phyloP scores from a whole-genome alignment of 306 rosid genomes.

The Prunus padus region DNA sequence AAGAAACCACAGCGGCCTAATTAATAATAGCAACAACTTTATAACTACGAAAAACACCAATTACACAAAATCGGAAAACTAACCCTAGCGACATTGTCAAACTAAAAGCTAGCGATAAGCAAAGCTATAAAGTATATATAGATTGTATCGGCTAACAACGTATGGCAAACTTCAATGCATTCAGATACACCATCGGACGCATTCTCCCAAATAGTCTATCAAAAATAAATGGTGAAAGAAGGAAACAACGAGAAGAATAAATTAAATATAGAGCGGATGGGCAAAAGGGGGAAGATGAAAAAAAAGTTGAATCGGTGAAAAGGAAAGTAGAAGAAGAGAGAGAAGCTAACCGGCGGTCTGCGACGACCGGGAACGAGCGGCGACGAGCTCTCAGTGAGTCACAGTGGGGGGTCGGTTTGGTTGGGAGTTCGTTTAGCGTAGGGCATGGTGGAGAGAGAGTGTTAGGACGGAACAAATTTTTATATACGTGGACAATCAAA shows the following conservation, averaged over 20 bases:
- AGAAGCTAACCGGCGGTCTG: conserved; percentile 8
- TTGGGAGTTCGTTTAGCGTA: background rate
- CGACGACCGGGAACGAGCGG: conserved; percentile 2
- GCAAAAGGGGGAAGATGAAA: background rate
- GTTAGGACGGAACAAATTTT: background rate
- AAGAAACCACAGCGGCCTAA: background rate
- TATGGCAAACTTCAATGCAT: background rate
- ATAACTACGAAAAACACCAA: background rate
- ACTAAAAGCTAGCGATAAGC: background rate
- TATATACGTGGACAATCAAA: conserved; percentile 1
- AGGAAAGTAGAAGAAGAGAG: background rate
- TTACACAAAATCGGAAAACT: background rate
- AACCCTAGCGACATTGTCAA: conserved; percentile 19
- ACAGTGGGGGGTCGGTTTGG: background rate
- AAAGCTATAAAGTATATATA: background rate
- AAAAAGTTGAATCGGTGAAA: background rate
- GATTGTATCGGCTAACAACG: background rate
- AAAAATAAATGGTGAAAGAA: background rate
- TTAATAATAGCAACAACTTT: background rate
- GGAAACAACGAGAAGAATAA: background rate
- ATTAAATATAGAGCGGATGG: background rate
- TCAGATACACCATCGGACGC: background rate
- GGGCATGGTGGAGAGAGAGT: background rate
- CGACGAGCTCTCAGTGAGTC: background rate
- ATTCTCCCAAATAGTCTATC: background rate